Base-by-base conservation (phyloP, 2,329 filamentous ascomycete species). In the Exserohilum turcica region DNA sequence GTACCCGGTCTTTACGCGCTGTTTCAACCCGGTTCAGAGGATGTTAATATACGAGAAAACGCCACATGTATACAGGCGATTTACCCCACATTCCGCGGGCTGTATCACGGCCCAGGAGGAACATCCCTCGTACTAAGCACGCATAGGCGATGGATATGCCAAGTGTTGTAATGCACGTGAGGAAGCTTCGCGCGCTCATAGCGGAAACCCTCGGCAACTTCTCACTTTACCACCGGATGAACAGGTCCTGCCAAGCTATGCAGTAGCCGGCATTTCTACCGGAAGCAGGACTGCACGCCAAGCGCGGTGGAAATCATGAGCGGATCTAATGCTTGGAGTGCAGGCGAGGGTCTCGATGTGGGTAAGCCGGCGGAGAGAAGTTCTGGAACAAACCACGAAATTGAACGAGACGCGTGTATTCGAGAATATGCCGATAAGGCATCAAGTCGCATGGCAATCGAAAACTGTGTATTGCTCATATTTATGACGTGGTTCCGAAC, bases 1-100 rank as follows among this genome's bases (percentile, higher is more conserved):
- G 38, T 40, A 48, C 33, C 50, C 50, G 50, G 45, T 40, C 35
- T 54, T 54, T 50, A 44, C 39, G 45, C 51, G 45, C 46, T 50
- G 27, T 40, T 18, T 35, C 19, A 39, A 48, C 39, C 38, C 28
- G 51, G 51, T 44, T 54, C 46, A 37, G 39, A 54, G 45, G 45
- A 54, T 24, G 45, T 54, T 54, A 50, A 54, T 54, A 54, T 54
- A 43, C 21, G 21, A 50, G 35, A 21, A 16, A 28, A 35, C 33
- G 51, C 51, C 51, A 54, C 50, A 33, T 32, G 48, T 8, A 7
- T 6, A 18, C 28, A 35, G 32, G 33, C 15, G 31, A 44, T 39
- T 29, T 29, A 44, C 45, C 51, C 51, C 51, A 54, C 33, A 54
- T 32, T 39, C 28, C 9, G 33, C 33, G 16, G 33, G 33, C 35